These are phyloP conservation scores for Jatropha curcas DNA, from an alignment of 345 rosid species.

Conservation along the genomic window DNA sequence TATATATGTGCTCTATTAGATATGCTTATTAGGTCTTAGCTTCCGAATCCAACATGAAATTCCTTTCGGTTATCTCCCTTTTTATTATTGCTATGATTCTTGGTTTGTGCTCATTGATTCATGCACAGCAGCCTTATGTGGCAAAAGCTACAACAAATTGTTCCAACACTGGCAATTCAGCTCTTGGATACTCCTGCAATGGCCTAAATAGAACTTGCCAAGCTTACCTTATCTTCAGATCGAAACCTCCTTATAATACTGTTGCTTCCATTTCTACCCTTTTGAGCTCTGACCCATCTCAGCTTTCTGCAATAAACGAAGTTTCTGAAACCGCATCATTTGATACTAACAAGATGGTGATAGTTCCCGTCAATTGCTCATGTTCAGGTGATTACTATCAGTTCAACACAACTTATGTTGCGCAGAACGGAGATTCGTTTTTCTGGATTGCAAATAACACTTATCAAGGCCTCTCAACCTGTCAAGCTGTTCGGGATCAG, in stretches of 20 bases:
- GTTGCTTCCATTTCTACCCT: constrained; percentile 57
- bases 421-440: constrained; percentile 26
- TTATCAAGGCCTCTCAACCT: constrained; percentile 71
- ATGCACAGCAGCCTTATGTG: constrained; percentile 70
- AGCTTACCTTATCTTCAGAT: constrained; percentile 59
- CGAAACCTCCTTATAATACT: constrained; percentile 50
- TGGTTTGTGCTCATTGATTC: constrained; percentile 30
- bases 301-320: constrained; percentile 45
- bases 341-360: constrained; percentile 42
- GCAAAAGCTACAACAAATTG: constrained; percentile 49
- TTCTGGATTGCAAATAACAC: constrained; percentile 52
- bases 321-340: constrained; percentile 42
- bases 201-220: constrained; percentile 61
- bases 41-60: constrained; percentile 27
- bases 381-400: constrained; percentile 61
- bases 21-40: background rate
- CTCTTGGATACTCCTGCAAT: constrained; percentile 74
- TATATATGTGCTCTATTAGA: background rate
- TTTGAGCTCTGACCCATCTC: constrained; percentile 44
- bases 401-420: constrained; percentile 48
- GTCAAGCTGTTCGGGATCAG: constrained; percentile 63
- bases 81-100: constrained; percentile 12
- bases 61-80: constrained; percentile 16
- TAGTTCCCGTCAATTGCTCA: constrained; percentile 70
- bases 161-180: constrained; percentile 36